Conservation (phyloP, 108 stramenopile species). For the Cyclotella atomus region DNA sequence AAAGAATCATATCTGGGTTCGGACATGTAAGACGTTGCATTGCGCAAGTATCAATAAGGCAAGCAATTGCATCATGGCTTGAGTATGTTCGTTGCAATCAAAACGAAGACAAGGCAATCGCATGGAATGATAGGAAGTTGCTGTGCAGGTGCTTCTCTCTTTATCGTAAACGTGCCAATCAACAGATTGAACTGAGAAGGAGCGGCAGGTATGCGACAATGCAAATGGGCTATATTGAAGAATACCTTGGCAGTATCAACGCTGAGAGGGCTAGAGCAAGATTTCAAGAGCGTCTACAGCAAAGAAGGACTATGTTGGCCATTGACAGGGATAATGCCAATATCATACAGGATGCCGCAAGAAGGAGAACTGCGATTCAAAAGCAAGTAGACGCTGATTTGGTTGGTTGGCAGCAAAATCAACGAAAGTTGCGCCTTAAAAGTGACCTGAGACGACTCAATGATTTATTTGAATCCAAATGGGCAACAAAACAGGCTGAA, state of each 20-base stretch:
- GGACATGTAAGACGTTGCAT: conserved; percentile 19
- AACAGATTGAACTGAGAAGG: conserved; percentile 6
- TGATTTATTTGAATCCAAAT: conserved; percentile 11
- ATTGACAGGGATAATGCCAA: conserved; percentile 8
- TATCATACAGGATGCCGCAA: background rate
- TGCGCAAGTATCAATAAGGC: background rate
- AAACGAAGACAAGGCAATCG: conserved; percentile 6
- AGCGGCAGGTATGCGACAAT: conserved; percentile 11
- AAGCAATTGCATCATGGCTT: conserved; percentile 20
- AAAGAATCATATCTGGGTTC: conserved; percentile 15
- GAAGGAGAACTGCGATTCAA: conserved; percentile 6
- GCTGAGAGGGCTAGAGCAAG: background rate
- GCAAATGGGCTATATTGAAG: background rate
- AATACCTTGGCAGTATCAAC: background rate
- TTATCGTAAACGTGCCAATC: background rate
- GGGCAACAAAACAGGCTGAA: conserved; percentile 18
- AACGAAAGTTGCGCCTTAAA: conserved; percentile 21
- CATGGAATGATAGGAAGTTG: conserved; percentile 13
- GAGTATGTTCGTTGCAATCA: background rate
- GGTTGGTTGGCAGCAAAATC: conserved; percentile 5
- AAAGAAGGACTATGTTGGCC: background rate
- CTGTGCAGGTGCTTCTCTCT: background rate
- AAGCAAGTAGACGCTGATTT: conserved; percentile 8
- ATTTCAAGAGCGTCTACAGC: background rate
- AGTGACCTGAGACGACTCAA: conserved; percentile 1